Percentiles rank a stretch among this genome's conserved stretches.
Evolutionary conservation across 1,139 yeast species (phyloP).

Genomic region (Pichiaceae sp.): DNA sequence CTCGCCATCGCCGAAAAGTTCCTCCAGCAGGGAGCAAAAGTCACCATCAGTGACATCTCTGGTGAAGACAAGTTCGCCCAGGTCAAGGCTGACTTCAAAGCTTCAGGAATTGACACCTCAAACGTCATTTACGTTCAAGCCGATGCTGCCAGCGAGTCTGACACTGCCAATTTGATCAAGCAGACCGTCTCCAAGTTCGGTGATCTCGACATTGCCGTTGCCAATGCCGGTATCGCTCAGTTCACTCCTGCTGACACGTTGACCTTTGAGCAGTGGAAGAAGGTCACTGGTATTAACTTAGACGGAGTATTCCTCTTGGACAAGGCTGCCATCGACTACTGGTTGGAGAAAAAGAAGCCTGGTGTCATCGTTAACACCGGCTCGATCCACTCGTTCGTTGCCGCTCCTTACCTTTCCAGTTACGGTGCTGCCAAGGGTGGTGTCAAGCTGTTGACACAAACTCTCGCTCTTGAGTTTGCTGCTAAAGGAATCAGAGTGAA

Average conservation of each 20-base stretch:
- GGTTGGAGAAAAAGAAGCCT: conserved; percentile 3
- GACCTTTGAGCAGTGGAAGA: conserved; percentile 4
- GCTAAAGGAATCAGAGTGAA: conserved; percentile 15
- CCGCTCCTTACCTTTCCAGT: conserved; percentile 6
- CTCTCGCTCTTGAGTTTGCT: conserved; percentile 11
- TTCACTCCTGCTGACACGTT: conserved; percentile 1
- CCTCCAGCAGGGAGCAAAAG: conserved; percentile 18
- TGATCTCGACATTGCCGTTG: conserved; percentile 5
- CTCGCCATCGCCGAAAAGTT: conserved; percentile 20
- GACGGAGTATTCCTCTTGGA: conserved; percentile 5
- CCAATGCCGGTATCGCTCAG: conserved; percentile 6
- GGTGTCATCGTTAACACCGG: conserved; percentile 7
- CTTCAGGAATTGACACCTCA: conserved; percentile 5
- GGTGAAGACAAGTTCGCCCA: conserved; percentile 10
- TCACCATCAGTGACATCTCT: conserved; percentile 16
- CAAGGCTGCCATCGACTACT: conserved; percentile 5
- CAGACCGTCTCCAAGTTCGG: conserved; percentile 3
- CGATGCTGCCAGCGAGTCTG: conserved; percentile 4
- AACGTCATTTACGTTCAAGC: conserved; percentile 3
- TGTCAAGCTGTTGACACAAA: conserved; percentile 12
- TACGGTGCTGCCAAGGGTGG: conserved; percentile 16
- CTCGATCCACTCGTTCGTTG: conserved; percentile 6
- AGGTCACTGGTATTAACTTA: conserved; percentile 3
- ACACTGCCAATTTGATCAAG: conserved; percentile 3
- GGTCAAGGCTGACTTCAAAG: conserved; percentile 1